A percentile compares a stretch with the other conserved stretches of the same genome.
These are phyloP conservation scores for Mucor ambiguus DNA, from an alignment of 371 early-diverging fungal genomes.

Conservation along the genomic window DNA sequence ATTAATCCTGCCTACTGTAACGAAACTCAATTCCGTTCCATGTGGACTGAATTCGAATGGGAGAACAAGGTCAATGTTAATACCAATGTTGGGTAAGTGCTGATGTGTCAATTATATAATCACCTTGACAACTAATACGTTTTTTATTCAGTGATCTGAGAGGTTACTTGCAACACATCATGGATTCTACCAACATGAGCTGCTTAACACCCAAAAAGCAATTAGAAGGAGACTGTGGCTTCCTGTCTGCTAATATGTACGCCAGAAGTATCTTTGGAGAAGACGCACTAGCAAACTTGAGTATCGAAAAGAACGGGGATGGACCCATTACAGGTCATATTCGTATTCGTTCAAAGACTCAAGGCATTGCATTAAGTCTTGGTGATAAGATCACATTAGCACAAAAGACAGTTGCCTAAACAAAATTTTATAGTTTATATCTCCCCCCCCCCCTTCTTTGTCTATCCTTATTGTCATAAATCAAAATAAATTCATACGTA, in stretches of 20 bases:
- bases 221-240: conserved; percentile 93
- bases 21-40: conserved; percentile 92
- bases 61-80: conserved; percentile 98
- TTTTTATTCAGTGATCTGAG: conserved; percentile 66
- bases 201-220: conserved; percentile 93
- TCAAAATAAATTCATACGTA: not conserved
- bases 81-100: conserved; percentile 80
- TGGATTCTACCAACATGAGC: conserved; percentile 94
- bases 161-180: conserved; percentile 86
- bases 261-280: conserved; percentile 96
- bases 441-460: not conserved
- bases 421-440: conserved; percentile 5
- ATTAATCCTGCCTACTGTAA: conserved; percentile 92
- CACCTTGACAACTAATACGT: not conserved
- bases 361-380: conserved; percentile 95
- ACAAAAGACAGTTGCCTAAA: conserved; percentile 46
- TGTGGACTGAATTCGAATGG: conserved; percentile 99
- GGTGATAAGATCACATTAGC: conserved; percentile 78
- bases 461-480: not conserved
- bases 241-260: conserved; percentile 96
- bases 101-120: not conserved
- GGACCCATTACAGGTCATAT: conserved; percentile 93
- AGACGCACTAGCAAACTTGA: conserved; percentile 95
- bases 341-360: conserved; percentile 96
- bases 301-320: conserved; percentile 81